Conservation (phyloP, 2,329 filamentous ascomycete species). For the Lachnellula cervina region DNA sequence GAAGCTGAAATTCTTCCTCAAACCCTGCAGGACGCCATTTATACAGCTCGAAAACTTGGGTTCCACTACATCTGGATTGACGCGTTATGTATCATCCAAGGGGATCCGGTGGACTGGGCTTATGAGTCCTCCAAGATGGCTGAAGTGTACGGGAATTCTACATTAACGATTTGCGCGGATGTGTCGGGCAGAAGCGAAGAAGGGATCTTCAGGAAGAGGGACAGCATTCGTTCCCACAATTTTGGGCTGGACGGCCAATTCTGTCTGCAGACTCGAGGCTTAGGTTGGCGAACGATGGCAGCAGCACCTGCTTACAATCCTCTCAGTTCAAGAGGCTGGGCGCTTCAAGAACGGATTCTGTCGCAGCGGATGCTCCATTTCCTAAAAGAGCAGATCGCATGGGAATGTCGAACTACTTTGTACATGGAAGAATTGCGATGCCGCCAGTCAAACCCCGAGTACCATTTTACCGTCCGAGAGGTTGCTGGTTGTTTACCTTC, state of each 20-base stretch:
- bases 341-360: not conserved
- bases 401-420: not conserved
- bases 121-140: not conserved
- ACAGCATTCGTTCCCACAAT: not conserved
- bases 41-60: not conserved
- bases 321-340: not conserved
- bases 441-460: not conserved
- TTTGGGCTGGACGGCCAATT: not conserved
- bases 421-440: not conserved
- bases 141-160: not conserved
- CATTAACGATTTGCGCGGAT: not conserved
- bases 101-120: not conserved
- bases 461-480: not conserved
- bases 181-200: not conserved
- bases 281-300: not conserved
- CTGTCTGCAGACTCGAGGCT: not conserved
- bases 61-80: not conserved
- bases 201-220: not conserved
- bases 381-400: not conserved
- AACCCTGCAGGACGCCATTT: not conserved
- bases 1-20: not conserved
- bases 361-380: not conserved
- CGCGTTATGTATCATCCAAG: not conserved
- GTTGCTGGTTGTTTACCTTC: not conserved
- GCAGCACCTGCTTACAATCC: not conserved